Evolutionary conservation across 495 filamentous ascomycete genomes (phyloP).

Genomic region (Daldinia loculata): DNA sequence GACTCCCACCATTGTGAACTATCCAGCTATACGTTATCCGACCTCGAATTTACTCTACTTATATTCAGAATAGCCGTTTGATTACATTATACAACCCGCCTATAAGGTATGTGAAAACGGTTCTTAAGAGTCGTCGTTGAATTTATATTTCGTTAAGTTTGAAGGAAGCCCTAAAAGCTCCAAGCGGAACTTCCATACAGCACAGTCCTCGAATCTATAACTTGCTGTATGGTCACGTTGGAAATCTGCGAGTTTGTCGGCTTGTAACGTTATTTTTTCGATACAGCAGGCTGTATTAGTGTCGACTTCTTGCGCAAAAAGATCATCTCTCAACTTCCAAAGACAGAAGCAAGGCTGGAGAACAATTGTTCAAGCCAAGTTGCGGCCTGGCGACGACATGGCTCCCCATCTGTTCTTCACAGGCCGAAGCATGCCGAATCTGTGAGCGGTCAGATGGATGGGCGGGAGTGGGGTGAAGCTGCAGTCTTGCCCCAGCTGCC

Average conservation of each 20-base stretch:
- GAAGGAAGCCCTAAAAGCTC: neutral
- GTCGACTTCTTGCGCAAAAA: neutral
- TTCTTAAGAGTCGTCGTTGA: neutral
- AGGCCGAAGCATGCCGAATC: slow-evolving; percentile 27
- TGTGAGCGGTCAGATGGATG: slow-evolving; percentile 10
- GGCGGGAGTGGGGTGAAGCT: slow-evolving; percentile 30
- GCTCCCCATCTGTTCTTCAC: slow-evolving; percentile 7
- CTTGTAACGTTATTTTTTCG: neutral
- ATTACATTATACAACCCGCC: neutral
- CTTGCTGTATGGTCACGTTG: neutral
- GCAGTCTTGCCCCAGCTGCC: slow-evolving; percentile 22
- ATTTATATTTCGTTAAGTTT: neutral
- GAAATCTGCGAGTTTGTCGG: neutral
- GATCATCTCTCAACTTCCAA: neutral
- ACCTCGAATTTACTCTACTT: neutral
- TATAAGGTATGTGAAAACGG: neutral
- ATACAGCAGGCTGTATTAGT: neutral
- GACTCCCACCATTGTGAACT: neutral
- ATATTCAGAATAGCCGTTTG: neutral
- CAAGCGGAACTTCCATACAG: neutral
- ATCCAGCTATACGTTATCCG: neutral
- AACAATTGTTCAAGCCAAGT: neutral
- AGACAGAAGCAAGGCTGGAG: neutral
- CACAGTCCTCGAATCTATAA: neutral
- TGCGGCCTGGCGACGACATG: slow-evolving; percentile 1